Percentiles rank a stretch among this genome's conserved stretches.
phyloP scores from a whole-genome alignment of 139 green algal species.

The Asterochloris erici region DNA sequence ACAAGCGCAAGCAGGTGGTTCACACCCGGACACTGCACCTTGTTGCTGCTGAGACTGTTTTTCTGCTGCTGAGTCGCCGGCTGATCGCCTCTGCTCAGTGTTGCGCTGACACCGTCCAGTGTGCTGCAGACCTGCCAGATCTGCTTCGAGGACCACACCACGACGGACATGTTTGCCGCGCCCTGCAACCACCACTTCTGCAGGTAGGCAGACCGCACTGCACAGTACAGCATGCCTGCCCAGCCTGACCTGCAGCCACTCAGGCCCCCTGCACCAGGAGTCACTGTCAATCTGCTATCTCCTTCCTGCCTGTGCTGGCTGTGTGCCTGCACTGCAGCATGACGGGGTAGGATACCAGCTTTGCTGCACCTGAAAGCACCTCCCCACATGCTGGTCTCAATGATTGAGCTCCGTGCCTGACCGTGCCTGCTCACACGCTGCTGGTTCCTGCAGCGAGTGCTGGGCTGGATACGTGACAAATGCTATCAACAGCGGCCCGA shows the following conservation, averaged over 20 bases:
- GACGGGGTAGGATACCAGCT: no score
- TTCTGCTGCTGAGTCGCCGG: not conserved
- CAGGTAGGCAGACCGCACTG: not conserved
- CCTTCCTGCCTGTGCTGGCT: no score
- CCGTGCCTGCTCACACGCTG: no score
- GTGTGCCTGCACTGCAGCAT: no score
- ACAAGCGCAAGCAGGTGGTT: not conserved
- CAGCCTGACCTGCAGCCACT: no score
- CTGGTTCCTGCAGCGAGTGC: constrained; percentile 36
- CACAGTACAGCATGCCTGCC: no score
- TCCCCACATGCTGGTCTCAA: no score
- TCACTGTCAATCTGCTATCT: no score
- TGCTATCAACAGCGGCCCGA: constrained; percentile 46
- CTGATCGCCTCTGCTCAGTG: not conserved
- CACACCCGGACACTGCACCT: not conserved
- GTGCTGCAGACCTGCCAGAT: constrained; percentile 73
- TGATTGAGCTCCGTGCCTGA: no score
- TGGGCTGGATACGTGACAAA: constrained; percentile 62
- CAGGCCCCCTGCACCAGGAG: no score
- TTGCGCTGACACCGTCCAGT: not conserved
- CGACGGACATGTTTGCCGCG: constrained; percentile 43
- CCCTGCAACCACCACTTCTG: constrained; percentile 76
- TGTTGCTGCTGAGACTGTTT: not conserved
- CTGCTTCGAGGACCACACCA: constrained; percentile 82
- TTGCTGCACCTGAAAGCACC: no score